Evolutionary conservation across 768 basidiomycete species (phyloP), one percentile per base, ranked within the genome.

Genomic region (Mycena haematopus): DNA sequence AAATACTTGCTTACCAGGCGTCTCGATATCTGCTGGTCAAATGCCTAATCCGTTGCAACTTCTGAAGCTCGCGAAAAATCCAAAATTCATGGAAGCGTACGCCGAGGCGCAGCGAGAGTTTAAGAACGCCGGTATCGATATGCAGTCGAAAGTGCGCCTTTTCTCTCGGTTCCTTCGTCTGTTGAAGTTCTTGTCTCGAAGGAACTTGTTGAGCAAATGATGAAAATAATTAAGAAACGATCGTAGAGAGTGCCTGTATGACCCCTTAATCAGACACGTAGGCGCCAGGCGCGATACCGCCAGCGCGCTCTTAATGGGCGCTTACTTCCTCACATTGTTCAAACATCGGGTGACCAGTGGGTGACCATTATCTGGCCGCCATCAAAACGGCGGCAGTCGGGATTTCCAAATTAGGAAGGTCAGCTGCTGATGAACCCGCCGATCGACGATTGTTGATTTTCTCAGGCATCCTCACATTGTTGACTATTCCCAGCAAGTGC

Each of bases 61-160:
- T 76, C 72, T 88, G 58, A 84, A 81, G 64, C 75, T 91, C 51
- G 75, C 82, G 27, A 72, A 79, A 31, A 85, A 79, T 63, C 68
- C 82, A 1, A 84, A 84, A 60, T 87, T 90, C 60, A 77, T 82
- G 58, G 76, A 73, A 44, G 82, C 80, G 25, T 77, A 81, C 31
- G 76, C 76, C 65, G 75, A 74, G 42, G 75, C 88, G 7, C 74
- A 78, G 53, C 78, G 78, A 15, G 86, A 84, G 59, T 70, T 90
- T 63, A 70, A 82, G 54, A 85, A 84, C 35, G 85, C 86, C 22
- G 89, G 87, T 6, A 71, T 91, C n/a, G 83, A 89, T 69, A 57
- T 87, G 36, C 73, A 72, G 36, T 82, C 84, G 50, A 80, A 84
- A 74, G 88, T 88, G 65, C 56, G 80, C 67, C 22, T 38, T 27